Evolutionary conservation across 2,329 filamentous ascomycete genomes (phyloP).

Genomic region (Colletotrichum nymphaeae): DNA sequence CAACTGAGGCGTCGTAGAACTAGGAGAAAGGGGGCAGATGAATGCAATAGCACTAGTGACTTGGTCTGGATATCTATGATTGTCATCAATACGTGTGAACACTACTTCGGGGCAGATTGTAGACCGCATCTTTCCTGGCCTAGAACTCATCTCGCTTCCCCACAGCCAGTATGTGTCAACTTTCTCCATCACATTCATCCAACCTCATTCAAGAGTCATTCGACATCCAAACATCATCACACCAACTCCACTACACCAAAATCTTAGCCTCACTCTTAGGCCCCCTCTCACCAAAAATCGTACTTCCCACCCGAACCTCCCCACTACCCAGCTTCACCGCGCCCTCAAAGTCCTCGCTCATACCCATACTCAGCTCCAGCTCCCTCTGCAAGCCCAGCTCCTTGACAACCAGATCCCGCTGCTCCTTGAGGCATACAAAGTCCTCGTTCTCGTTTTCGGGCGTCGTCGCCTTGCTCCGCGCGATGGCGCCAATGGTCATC

Average conservation of each 20-base stretch:
- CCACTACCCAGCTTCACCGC: conserved; percentile 85
- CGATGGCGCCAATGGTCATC: conserved; percentile 98
- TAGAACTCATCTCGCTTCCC: neutral
- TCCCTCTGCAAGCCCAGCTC: conserved; percentile 60
- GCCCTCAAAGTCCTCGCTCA: conserved; percentile 96
- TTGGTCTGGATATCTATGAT: neutral
- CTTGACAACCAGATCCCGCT: conserved; percentile 75
- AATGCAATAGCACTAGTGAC: neutral
- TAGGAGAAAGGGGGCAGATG: neutral
- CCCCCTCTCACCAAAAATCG: conserved; percentile 89
- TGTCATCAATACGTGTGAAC: neutral
- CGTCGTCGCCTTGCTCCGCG: conserved; percentile 79
- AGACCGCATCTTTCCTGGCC: neutral
- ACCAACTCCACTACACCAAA: conserved; percentile 49
- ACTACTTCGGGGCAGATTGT: neutral
- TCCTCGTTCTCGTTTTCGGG: conserved; percentile 91
- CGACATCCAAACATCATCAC: neutral
- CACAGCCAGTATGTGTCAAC: neutral
- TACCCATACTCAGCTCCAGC: conserved; percentile 96
- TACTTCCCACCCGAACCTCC: conserved; percentile 92
- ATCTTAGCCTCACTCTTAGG: conserved; percentile 83
- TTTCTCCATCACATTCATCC: neutral
- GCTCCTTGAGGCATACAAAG: conserved; percentile 76
- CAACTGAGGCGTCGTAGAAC: neutral
- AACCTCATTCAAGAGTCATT: too few relatives aligned